Evolutionary conservation across 1,284 basidiomycete genomes (phyloP), one percentile per base, ranked within the genome.

Genomic region (Pseudozyma hubeiensis): DNA sequence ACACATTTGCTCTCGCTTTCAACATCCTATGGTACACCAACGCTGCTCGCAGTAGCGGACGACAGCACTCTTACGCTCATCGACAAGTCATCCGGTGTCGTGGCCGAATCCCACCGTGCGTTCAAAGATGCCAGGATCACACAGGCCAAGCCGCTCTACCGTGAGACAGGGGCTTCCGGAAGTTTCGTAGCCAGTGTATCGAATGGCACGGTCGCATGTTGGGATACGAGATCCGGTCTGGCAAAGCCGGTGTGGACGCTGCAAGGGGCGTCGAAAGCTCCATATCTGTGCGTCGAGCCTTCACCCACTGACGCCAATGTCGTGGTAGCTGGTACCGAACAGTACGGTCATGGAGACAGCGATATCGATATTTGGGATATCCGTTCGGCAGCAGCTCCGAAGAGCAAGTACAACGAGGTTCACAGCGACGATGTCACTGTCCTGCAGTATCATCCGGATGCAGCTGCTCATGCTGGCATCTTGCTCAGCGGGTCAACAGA

Each of bases 381-480:
- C 13, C 73, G 82, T 13, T 51, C 60, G 5, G 33, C 59, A 10
- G 30, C 35, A 3, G 65, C 57, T 2, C 77, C 80, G 3, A 52
- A 71, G 9, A 66, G 71, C 61, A 77, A 75, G 30, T 84, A 83
- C 62, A 70, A 69, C 53, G 80, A 84, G 48, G 77, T 80, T 35
- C 82, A 84, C 46, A 79, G 76, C 29, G 82, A 84, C 63, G 82
- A 84, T 24, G 53, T 84, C 5, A 83, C 81, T 16, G 58, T 68
- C 1, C 69, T 84, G 0, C 44, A 64, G 11, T 84, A 80, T 46
- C 81, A 79, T 49, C 76, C 74, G 1, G 76, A 77, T 19, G 30
- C 58, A 8, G 54, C 43, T 6, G 19, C 41, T 14, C 73, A 77
- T 37, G 30, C 52, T 0, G 57, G 53, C 0, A 64, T 82, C 35